Conservation (phyloP, 2,329 filamentous ascomycete genomes). For the Hymenoscyphus infarciens region DNA sequence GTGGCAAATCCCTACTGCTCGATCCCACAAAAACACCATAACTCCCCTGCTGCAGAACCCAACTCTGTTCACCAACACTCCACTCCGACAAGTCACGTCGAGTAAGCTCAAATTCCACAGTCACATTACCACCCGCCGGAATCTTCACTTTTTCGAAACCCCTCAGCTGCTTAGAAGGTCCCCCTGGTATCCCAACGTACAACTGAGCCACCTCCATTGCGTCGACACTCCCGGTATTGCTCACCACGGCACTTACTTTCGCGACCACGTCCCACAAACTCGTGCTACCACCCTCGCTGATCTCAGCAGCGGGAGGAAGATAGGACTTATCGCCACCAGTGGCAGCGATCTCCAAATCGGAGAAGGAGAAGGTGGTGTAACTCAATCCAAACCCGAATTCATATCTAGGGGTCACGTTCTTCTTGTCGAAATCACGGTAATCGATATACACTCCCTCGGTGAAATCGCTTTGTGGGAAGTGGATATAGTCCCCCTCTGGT, state of each 20-base stretch:
- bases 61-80: constrained; percentile 57
- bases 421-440: constrained; percentile 47
- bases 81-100: constrained; percentile 62
- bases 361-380: constrained; percentile 53
- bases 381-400: constrained; percentile 48
- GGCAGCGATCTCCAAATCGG: constrained; percentile 41
- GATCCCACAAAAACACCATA: constrained; percentile 27
- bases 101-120: constrained; percentile 50
- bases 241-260: constrained; percentile 46
- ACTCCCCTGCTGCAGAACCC: constrained; percentile 42
- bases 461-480: constrained; percentile 49
- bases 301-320: constrained; percentile 42
- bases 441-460: constrained; percentile 49
- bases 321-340: constrained; percentile 30
- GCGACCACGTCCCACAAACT: constrained; percentile 53
- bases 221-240: constrained; percentile 46
- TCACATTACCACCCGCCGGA: constrained; percentile 42
- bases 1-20: constrained; percentile 22
- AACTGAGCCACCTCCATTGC: constrained; percentile 36
- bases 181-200: constrained; percentile 34
- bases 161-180: constrained; percentile 57
- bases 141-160: constrained; percentile 59
- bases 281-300: constrained; percentile 50
- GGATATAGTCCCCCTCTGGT: constrained; percentile 44
- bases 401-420: constrained; percentile 36